phyloP scores from a whole-genome alignment of 2,329 filamentous ascomycete species.

The Fusarium sterilihyphosum region DNA sequence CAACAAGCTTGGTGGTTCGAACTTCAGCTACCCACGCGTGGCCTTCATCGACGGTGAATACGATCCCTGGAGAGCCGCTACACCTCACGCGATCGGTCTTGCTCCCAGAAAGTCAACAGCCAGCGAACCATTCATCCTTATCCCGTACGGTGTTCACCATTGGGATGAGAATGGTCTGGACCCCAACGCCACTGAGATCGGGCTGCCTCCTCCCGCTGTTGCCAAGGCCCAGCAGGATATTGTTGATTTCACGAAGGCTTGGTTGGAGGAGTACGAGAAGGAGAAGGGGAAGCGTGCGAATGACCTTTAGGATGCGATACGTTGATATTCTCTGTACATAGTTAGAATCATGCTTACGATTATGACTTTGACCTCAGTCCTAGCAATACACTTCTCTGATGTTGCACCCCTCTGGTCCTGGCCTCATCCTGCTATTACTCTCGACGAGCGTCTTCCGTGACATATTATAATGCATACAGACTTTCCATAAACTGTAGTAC shows the following conservation, averaged over 20 bases:
- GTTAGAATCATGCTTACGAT: background rate
- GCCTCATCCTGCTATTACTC: background rate
- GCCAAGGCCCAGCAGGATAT: constrained; percentile 67
- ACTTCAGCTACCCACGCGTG: constrained; percentile 77
- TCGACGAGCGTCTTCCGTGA: background rate
- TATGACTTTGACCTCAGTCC: background rate
- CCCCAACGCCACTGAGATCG: constrained; percentile 67
- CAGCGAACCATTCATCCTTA: constrained; percentile 77
- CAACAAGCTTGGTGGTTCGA: constrained; percentile 80
- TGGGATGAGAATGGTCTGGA: constrained; percentile 78
- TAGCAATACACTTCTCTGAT: background rate
- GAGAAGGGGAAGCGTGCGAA: constrained; percentile 12
- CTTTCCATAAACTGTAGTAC: too few species aligned
- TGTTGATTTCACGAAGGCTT: constrained; percentile 70
- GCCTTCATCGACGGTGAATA: constrained; percentile 80
- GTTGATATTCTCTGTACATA: background rate
- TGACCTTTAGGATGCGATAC: constrained; percentile 10
- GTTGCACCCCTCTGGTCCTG: too few species aligned
- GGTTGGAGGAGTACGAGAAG: constrained; percentile 70
- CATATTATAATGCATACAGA: background rate
- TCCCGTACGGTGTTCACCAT: constrained; percentile 80
- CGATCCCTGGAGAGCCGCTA: constrained; percentile 83
- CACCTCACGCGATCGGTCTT: constrained; percentile 73
- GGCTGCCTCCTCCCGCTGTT: constrained; percentile 68
- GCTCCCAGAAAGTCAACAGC: constrained; percentile 66